A percentile compares a stretch with the other conserved stretches of the same genome.
These are phyloP conservation scores for Hypseocharis bilobata DNA, from an alignment of 441 rosid genomes.

Conservation along the genomic window DNA sequence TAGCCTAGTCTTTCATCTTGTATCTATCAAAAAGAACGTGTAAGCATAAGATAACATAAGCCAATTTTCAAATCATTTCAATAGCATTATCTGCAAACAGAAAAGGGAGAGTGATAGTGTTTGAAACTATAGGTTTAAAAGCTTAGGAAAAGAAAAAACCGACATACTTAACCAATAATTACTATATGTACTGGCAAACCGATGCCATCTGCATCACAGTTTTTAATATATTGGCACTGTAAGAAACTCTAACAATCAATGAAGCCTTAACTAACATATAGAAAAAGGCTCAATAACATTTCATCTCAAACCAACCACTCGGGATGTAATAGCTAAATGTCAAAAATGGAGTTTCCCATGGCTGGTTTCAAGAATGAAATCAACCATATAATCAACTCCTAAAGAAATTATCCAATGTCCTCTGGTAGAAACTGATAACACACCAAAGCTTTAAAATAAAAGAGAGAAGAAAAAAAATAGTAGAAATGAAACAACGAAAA, in stretches of 20 bases:
- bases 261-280: neutral
- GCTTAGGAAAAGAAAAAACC: neutral
- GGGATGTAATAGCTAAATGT: neutral
- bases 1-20: too few species aligned
- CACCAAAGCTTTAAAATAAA: neutral
- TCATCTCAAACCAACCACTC: neutral
- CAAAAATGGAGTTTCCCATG: neutral
- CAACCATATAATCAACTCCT: too few species aligned
- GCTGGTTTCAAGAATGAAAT: too few species aligned
- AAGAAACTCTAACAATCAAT: neutral
- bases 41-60: neutral
- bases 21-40: neutral
- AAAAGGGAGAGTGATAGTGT: neutral
- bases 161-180: neutral
- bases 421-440: neutral
- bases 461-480: neutral
- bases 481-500: neutral
- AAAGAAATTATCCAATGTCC: neutral
- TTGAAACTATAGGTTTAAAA: neutral
- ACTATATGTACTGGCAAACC: neutral
- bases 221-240: neutral
- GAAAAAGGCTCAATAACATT: neutral
- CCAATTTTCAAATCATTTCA: neutral
- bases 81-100: neutral
- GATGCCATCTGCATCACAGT: neutral